Conservation (phyloP, 768 basidiomycete species). For the Suillus paluster region DNA sequence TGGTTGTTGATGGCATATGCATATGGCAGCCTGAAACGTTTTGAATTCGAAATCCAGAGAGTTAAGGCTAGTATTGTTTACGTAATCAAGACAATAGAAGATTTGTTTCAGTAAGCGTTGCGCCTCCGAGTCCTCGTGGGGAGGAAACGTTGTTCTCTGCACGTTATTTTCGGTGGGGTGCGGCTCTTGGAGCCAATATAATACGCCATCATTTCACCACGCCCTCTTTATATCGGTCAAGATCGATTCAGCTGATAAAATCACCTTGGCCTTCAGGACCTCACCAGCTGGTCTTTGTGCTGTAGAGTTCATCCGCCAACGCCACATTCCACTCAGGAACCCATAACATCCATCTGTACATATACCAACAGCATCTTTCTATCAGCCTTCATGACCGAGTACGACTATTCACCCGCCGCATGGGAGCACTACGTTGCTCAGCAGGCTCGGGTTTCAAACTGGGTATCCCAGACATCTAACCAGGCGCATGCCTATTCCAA, state of each 20-base stretch:
- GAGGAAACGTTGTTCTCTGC: constrained; percentile 11
- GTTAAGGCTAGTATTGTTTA: background rate
- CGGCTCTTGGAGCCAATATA: constrained; percentile 13
- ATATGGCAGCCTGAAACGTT: background rate
- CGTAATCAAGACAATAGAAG: background rate
- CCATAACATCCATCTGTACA: constrained; percentile 10
- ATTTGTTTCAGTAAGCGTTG: background rate
- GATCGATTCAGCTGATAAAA: constrained; percentile 13
- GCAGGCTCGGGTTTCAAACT: constrained; percentile 52
- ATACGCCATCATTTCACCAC: background rate
- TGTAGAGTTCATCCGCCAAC: background rate
- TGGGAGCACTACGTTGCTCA: constrained; percentile 49
- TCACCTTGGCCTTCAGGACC: background rate
- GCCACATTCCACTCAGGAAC: constrained; percentile 4
- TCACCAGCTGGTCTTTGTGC: background rate
- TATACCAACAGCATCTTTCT: constrained; percentile 23
- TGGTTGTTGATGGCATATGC: background rate
- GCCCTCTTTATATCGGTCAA: constrained; percentile 13
- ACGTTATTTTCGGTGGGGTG: constrained; percentile 6
- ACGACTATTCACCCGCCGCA: constrained; percentile 64
- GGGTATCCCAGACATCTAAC: constrained; percentile 49
- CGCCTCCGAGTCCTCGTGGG: constrained; percentile 15
- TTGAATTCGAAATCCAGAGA: background rate
- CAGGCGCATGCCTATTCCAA: constrained; percentile 32
- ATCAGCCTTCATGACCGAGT: constrained; percentile 52